phyloP scores from a whole-genome alignment of 1,284 basidiomycete genomes.

The Erythrobasidium hasegawianum region DNA sequence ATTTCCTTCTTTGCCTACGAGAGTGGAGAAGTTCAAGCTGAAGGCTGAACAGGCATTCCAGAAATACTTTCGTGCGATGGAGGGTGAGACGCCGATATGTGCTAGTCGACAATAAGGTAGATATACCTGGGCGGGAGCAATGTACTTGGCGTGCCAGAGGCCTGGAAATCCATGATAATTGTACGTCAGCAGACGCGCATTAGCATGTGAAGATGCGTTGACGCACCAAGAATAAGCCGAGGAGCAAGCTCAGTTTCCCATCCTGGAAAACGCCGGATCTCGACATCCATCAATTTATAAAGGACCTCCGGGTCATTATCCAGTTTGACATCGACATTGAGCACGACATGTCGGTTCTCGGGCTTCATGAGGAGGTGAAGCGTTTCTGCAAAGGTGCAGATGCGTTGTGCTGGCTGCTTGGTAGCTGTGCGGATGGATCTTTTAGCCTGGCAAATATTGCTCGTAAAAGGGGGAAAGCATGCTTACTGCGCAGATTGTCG shows the following conservation, averaged over 20 bases:
- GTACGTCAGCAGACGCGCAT: too few relatives aligned
- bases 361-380: constrained; percentile 71
- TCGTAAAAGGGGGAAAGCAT: background rate
- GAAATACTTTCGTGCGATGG: constrained; percentile 75
- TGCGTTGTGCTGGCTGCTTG: constrained; percentile 57
- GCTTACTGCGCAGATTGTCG: constrained; percentile 56
- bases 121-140: constrained; percentile 66
- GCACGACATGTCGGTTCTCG: constrained; percentile 76
- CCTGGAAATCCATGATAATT: too few relatives aligned
- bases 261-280: constrained; percentile 64
- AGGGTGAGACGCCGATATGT: constrained; percentile 68
- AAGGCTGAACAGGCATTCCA: constrained; percentile 86
- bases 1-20: constrained; percentile 65
- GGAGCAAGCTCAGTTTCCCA: constrained; percentile 82
- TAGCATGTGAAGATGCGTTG: background rate
- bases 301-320: constrained; percentile 84
- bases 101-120: constrained; percentile 80
- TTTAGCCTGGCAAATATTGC: background rate
- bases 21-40: constrained; percentile 71
- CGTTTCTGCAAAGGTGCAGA: constrained; percentile 82
- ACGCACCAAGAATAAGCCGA: constrained; percentile 70
- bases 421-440: constrained; percentile 5
- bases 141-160: constrained; percentile 84
- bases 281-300: constrained; percentile 76
- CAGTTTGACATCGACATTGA: constrained; percentile 71